These are phyloP conservation scores for Suillus subalutaceus DNA, from an alignment of 768 basidiomycete species.

Conservation along the genomic window DNA sequence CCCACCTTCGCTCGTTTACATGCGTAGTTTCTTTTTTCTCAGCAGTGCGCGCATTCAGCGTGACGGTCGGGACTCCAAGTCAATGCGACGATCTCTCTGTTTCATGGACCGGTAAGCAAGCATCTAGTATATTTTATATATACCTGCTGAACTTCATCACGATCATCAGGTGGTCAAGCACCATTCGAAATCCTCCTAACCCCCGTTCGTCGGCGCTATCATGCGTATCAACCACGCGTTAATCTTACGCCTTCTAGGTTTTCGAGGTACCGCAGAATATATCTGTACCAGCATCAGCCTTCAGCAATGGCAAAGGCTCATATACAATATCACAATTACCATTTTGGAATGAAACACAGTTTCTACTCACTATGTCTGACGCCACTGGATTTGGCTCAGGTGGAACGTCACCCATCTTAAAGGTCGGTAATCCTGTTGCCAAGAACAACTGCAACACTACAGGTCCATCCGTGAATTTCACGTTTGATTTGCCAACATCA, in stretches of 20 bases:
- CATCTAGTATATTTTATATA: slow-evolving; percentile 4
- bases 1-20: slow-evolving; percentile 25
- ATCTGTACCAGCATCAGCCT: slow-evolving; percentile 57
- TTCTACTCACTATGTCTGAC: slow-evolving; percentile 73
- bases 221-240: slow-evolving; percentile 5
- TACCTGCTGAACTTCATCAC: slow-evolving; percentile 11
- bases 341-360: slow-evolving; percentile 38
- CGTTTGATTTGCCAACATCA: slow-evolving; percentile 52
- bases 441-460: slow-evolving; percentile 50
- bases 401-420: slow-evolving; percentile 53
- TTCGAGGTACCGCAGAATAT: slow-evolving; percentile 58
- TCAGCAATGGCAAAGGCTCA: slow-evolving; percentile 54
- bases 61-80: slow-evolving; percentile 52
- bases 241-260: slow-evolving; percentile 38
- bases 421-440: slow-evolving; percentile 49
- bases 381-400: slow-evolving; percentile 69
- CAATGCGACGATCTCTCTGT: slow-evolving; percentile 66
- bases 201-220: slow-evolving; percentile 44
- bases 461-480: slow-evolving; percentile 46
- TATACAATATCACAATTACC: slow-evolving; percentile 50
- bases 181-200: slow-evolving; percentile 54
- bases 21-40: slow-evolving; percentile 25
- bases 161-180: slow-evolving; percentile 52
- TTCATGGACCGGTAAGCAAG: slow-evolving; percentile 61
- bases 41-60: slow-evolving; percentile 42